Percentiles rank a stretch among this genome's conserved stretches.
Evolutionary conservation across 495 filamentous ascomycete species (phyloP).

Genomic region (Talaromyces stipitatus): DNA sequence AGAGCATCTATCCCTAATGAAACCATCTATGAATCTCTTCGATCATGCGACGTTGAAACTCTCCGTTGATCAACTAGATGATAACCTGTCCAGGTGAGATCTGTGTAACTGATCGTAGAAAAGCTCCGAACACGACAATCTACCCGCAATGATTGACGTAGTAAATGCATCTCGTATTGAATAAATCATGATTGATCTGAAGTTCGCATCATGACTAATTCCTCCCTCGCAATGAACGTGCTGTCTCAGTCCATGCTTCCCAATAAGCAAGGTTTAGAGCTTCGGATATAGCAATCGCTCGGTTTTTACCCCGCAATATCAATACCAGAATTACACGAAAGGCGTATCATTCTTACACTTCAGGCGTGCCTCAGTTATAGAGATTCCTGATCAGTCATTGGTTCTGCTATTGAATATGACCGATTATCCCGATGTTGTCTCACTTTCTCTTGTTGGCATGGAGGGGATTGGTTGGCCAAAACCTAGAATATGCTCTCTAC

Average conservation of each 20-base stretch:
- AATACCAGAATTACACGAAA: neutral
- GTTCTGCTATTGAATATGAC: neutral
- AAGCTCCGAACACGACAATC: no score
- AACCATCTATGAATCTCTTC: neutral
- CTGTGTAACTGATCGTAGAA: neutral
- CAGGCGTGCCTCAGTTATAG: neutral
- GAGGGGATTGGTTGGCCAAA: neutral
- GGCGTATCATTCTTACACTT: neutral
- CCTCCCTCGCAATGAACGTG: neutral
- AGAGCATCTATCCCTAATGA: no score
- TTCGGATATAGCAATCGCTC: neutral
- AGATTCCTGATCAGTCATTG: neutral
- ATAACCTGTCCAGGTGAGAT: neutral
- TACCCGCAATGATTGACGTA: neutral
- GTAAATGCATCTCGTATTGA: no score
- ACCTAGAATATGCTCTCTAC: neutral
- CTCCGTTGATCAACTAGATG: neutral
- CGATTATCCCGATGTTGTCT: neutral
- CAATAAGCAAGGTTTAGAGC: neutral
- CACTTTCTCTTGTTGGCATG: neutral
- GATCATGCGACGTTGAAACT: neutral
- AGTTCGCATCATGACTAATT: neutral
- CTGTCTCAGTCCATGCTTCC: neutral
- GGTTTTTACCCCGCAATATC: neutral
- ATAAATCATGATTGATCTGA: no score